Percentiles rank a stretch among this genome's conserved stretches.
Evolutionary conservation across 2,329 filamentous ascomycete species (phyloP).

Genomic region (Cyclaneusma minus): DNA sequence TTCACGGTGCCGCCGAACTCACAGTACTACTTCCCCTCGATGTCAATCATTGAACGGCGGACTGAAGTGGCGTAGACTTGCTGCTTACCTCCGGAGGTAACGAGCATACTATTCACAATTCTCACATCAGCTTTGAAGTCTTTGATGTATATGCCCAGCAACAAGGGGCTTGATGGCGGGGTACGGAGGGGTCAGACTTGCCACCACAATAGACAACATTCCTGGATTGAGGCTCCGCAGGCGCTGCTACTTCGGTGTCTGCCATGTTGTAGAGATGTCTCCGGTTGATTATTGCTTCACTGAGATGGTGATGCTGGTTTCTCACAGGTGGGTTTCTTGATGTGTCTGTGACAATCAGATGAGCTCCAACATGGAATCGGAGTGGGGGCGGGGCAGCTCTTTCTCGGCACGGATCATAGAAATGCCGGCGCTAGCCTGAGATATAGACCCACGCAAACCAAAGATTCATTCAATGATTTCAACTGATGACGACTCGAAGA

Average conservation of each 20-base stretch:
- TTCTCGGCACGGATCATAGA: no score
- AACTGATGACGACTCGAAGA: no score
- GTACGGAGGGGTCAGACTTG: conserved; percentile 6
- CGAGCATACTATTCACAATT: conserved; percentile 36
- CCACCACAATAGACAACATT: conserved; percentile 19
- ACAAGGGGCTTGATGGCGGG: conserved; percentile 6
- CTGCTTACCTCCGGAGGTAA: conserved; percentile 45
- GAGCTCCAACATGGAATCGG: no score
- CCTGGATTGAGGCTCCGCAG: conserved; percentile 16
- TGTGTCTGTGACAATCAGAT: no score
- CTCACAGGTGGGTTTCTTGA: no score
- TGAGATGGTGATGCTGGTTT: no score
- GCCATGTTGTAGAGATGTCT: conserved; percentile 14
- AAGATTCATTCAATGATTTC: no score
- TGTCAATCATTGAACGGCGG: not conserved
- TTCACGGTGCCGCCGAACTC: conserved; percentile 94
- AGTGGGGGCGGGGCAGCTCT: no score
- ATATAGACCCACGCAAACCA: no score
- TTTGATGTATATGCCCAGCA: not conserved
- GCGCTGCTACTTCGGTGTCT: conserved; percentile 10
- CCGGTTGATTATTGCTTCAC: no score
- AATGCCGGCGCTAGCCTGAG: no score
- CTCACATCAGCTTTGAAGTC: conserved; percentile 3
- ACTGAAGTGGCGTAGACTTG: not conserved
- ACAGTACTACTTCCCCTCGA: conserved; percentile 58